A percentile compares a stretch with the other conserved stretches of the same genome.
Conservation (phyloP, 192 early-diverging fungal genomes). For the Globomyces pollinis-pini region DNA sequence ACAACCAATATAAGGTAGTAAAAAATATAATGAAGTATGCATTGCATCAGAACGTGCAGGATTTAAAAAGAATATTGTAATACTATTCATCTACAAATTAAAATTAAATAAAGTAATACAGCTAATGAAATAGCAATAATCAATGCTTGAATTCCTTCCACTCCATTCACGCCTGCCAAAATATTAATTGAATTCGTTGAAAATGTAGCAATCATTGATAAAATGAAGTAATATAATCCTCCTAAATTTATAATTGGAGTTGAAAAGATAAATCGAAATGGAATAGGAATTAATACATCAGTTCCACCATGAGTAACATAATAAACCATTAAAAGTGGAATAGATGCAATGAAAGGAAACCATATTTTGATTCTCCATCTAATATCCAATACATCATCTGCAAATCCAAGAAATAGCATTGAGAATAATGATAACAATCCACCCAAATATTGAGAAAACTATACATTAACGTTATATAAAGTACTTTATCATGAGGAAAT, state of each 20-base stretch:
- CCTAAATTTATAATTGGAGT: conserved; percentile 69
- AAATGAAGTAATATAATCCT: conserved; percentile 86
- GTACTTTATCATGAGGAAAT: conserved; percentile 70
- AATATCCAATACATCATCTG: conserved; percentile 95
- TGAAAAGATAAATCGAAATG: conserved; percentile 65
- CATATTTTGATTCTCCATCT: conserved; percentile 93
- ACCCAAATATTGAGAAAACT: conserved; percentile 85
- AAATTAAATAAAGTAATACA: background rate
- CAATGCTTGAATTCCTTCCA: conserved; percentile 89
- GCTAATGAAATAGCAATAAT: conserved; percentile 83
- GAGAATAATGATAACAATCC: conserved; percentile 85
- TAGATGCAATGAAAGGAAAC: conserved; percentile 84
- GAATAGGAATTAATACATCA: conserved; percentile 78
- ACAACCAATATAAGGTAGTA: conserved; percentile 88
- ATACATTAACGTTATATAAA: too few species aligned
- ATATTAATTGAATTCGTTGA: conserved; percentile 99
- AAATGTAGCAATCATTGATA: conserved; percentile 81
- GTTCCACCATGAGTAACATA: conserved; percentile 81
- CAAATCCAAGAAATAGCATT: conserved; percentile 97
- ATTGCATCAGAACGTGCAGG: conserved; percentile 66
- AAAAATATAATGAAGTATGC: conserved; percentile 79
- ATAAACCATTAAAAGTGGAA: conserved; percentile 92
- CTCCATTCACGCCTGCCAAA: conserved; percentile 94
- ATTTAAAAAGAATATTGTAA: conserved; percentile 21
- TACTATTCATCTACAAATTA: background rate